Percentiles rank a stretch among this genome's conserved stretches.
Conservation (phyloP, 495 filamentous ascomycete genomes). For the Penicillium soppii region DNA sequence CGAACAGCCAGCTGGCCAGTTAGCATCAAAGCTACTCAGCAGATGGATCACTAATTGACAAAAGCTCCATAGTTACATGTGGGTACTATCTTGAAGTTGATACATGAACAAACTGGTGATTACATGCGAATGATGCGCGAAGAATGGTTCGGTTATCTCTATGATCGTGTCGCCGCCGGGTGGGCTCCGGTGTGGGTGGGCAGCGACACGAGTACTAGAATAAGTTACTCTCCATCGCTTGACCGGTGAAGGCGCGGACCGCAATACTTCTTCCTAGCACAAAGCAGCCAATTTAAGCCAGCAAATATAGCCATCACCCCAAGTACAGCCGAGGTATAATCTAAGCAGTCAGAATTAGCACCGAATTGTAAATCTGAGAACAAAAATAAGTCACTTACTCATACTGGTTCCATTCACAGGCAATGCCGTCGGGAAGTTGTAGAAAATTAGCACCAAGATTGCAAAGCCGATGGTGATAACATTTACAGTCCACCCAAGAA, state of each 20-base stretch:
- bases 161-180: too few species aligned
- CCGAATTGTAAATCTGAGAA: neutral
- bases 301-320: constrained; percentile 27
- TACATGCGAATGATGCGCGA: too few species aligned
- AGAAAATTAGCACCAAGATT: constrained; percentile 19
- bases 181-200: too few species aligned
- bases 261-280: constrained; percentile 28
- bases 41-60: too few species aligned
- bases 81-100: too few species aligned
- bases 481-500: constrained; percentile 15
- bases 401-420: constrained; percentile 15
- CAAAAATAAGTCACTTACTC: constrained; percentile 7
- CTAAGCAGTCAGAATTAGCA: constrained; percentile 1
- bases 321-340: constrained; percentile 33
- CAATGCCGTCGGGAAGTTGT: constrained; percentile 10
- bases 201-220: too few species aligned
- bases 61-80: too few species aligned
- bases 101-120: too few species aligned
- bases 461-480: constrained; percentile 15
- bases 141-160: too few species aligned
- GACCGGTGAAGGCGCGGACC: constrained; percentile 31
- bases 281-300: constrained; percentile 26
- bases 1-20: too few species aligned
- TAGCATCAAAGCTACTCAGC: too few species aligned
- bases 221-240: neutral